phyloP scores from a whole-genome alignment of 2,329 filamentous ascomycete genomes.

The Calonectria ilicicola region DNA sequence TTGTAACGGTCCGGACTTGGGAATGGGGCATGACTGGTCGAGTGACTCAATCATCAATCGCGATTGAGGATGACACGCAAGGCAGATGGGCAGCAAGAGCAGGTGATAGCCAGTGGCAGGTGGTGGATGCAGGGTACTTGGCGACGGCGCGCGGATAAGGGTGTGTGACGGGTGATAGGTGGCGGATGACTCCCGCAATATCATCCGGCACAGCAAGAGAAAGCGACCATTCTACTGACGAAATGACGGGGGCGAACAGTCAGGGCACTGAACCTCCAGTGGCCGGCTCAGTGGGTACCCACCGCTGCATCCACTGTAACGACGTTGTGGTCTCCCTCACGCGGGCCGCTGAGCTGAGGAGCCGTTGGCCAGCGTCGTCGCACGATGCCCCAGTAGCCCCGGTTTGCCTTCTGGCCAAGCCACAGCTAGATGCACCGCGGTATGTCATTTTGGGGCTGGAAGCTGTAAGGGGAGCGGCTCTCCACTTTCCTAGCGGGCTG shows the following conservation, averaged over 20 bases:
- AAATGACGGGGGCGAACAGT: background rate
- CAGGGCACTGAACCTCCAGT: background rate
- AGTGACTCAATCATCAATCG: conserved; percentile 10
- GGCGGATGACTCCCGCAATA: conserved; percentile 16
- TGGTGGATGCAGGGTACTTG: conserved; percentile 12
- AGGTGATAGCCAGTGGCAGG: conserved; percentile 14
- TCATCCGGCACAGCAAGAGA: conserved; percentile 12
- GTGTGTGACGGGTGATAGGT: background rate
- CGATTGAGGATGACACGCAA: conserved; percentile 30
- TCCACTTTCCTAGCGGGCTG: conserved; percentile 5
- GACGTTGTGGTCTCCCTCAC: background rate
- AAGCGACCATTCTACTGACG: background rate
- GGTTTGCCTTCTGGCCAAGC: background rate
- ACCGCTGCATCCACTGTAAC: conserved; percentile 8
- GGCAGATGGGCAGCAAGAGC: conserved; percentile 16
- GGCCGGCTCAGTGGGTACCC: conserved; percentile 1
- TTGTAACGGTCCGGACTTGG: conserved; percentile 27
- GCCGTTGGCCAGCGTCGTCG: background rate
- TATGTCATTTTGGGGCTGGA: conserved; percentile 14
- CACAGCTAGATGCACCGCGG: background rate
- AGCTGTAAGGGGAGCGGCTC: conserved; percentile 1
- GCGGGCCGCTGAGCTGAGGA: conserved; percentile 2
- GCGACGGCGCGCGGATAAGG: background rate
- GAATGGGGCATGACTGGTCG: conserved; percentile 34
- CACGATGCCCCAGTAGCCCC: background rate